phyloP scores from a whole-genome alignment of 2,329 filamentous ascomycete species.

The Fusarium sp. region DNA sequence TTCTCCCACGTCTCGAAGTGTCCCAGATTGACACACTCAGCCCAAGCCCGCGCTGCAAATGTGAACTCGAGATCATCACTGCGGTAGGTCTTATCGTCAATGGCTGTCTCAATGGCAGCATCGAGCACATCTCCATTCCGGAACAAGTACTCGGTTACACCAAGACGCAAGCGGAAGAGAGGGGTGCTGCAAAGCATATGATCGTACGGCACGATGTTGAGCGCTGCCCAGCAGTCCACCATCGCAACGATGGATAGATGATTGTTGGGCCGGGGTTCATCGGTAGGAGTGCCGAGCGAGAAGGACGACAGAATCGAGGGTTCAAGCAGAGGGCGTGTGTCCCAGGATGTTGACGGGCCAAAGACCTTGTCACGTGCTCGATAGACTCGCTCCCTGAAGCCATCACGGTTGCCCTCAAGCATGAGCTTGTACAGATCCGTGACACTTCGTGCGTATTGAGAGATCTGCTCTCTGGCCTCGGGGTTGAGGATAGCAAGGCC shows the following conservation, averaged over 20 bases:
- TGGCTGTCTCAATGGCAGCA: constrained; percentile 85
- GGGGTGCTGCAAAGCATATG: constrained; percentile 99
- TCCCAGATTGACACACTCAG: constrained; percentile 89
- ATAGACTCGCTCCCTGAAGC: constrained; percentile 79
- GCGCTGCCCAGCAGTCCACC: constrained; percentile 97
- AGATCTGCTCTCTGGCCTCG: constrained; percentile 89
- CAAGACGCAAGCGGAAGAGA: constrained; percentile 95
- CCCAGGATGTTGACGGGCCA: constrained; percentile 73
- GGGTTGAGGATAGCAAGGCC: constrained; percentile 97
- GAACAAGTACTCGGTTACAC: constrained; percentile 97
- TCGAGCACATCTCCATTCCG: constrained; percentile 84
- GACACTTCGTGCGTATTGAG: constrained; percentile 91
- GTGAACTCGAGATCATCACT: constrained; percentile 97
- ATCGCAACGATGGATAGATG: constrained; percentile 94
- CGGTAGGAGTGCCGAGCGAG: constrained; percentile 78
- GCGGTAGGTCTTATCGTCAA: constrained; percentile 92
- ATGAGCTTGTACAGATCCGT: constrained; percentile 97
- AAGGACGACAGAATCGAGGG: constrained; percentile 91
- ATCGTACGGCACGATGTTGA: constrained; percentile 95
- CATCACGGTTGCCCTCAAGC: constrained; percentile 83
- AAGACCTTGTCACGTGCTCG: constrained; percentile 77
- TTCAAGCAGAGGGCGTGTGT: constrained; percentile 76
- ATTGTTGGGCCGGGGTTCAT: constrained; percentile 81
- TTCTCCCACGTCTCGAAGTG: constrained; percentile 94
- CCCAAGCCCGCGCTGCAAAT: constrained; percentile 96